Conservation (phyloP, 441 rosid genomes). For the Geranium incanum region DNA sequence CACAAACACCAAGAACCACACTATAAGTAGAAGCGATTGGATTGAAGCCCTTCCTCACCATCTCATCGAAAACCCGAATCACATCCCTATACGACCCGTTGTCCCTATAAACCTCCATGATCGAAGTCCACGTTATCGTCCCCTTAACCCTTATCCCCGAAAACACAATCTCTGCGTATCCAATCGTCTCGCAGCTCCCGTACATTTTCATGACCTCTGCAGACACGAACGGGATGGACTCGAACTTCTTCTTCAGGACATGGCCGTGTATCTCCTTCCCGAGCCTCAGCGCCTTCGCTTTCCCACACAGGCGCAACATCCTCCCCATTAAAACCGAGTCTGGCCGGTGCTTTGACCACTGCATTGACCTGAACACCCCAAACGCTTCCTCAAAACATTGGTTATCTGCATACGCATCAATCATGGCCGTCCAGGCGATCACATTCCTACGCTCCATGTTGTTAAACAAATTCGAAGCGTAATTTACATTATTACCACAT, state of each 20-base stretch:
- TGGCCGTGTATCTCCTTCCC: slow-evolving; percentile 80
- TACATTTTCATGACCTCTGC: slow-evolving; percentile 68
- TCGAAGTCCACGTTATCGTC: slow-evolving; percentile 67
- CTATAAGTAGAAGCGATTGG: slow-evolving; percentile 60
- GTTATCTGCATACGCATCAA: slow-evolving; percentile 48
- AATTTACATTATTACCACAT: slow-evolving; percentile 44
- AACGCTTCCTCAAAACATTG: slow-evolving; percentile 38
- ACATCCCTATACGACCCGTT: slow-evolving; percentile 43
- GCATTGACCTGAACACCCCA: slow-evolving; percentile 52
- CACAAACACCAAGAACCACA: slow-evolving; percentile 54
- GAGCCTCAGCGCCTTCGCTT: slow-evolving; percentile 44
- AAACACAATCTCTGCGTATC: slow-evolving; percentile 43
- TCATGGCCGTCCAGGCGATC: slow-evolving; percentile 78
- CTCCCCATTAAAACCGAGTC: slow-evolving; percentile 65
- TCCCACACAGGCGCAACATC: slow-evolving; percentile 44
- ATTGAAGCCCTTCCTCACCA: slow-evolving; percentile 48
- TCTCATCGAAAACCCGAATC: slow-evolving; percentile 44
- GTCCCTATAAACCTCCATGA: slow-evolving; percentile 52
- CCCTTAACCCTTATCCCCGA: slow-evolving; percentile 54
- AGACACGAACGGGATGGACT: slow-evolving; percentile 48
- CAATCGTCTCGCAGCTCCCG: slow-evolving; percentile 46
- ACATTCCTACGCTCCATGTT: slow-evolving; percentile 53
- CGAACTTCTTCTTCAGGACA: slow-evolving; percentile 53
- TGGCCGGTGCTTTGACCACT: slow-evolving; percentile 55
- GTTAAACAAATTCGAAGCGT: slow-evolving; percentile 49